Conservation (phyloP, 495 filamentous ascomycete genomes). For the Ramalina peruviana region DNA sequence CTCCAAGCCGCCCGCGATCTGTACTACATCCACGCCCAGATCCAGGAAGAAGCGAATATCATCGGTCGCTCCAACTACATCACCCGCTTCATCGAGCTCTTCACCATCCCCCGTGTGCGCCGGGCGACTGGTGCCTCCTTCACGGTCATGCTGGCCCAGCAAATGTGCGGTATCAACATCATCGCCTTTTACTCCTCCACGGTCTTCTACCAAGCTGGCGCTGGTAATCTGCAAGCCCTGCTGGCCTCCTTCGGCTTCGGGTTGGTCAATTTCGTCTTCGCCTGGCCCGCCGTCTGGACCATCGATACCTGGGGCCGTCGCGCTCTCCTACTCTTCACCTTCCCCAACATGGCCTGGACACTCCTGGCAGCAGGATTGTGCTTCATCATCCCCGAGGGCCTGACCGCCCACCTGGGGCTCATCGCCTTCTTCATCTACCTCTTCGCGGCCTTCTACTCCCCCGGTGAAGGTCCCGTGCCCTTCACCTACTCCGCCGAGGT, state of each 20-base stretch:
- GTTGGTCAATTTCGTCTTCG: conserved; percentile 70
- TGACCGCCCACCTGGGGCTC: conserved; percentile 40
- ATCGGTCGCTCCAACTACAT: conserved; percentile 22
- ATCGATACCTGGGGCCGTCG: conserved; percentile 79
- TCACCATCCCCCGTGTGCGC: conserved; percentile 44
- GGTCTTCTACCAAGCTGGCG: conserved; percentile 53
- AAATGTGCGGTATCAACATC: conserved; percentile 80
- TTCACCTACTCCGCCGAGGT: conserved; percentile 73
- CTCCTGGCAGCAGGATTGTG: conserved; percentile 58
- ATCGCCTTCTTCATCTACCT: conserved; percentile 61
- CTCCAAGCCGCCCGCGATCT: conserved; percentile 66
- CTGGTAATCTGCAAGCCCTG: conserved; percentile 42
- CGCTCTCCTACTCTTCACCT: conserved; percentile 65
- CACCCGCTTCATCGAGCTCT: conserved; percentile 41
- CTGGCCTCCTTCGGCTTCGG: conserved; percentile 69
- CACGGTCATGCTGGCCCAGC: conserved; percentile 62
- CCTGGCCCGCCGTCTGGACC: conserved; percentile 67
- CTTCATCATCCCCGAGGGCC: conserved; percentile 44
- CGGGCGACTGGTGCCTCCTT: conserved; percentile 47
- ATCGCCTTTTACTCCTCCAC: conserved; percentile 78
- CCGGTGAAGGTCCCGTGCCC: conserved; percentile 71
- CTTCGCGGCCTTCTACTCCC: conserved; percentile 60
- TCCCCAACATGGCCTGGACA: conserved; percentile 74
- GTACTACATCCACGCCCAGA: conserved; percentile 55
- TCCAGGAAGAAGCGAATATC: conserved; percentile 24